Percentiles rank a stretch among this genome's conserved stretches.
These are phyloP conservation scores for Raffaelea arxii DNA, from an alignment of 2,329 filamentous ascomycete genomes.

Conservation along the genomic window DNA sequence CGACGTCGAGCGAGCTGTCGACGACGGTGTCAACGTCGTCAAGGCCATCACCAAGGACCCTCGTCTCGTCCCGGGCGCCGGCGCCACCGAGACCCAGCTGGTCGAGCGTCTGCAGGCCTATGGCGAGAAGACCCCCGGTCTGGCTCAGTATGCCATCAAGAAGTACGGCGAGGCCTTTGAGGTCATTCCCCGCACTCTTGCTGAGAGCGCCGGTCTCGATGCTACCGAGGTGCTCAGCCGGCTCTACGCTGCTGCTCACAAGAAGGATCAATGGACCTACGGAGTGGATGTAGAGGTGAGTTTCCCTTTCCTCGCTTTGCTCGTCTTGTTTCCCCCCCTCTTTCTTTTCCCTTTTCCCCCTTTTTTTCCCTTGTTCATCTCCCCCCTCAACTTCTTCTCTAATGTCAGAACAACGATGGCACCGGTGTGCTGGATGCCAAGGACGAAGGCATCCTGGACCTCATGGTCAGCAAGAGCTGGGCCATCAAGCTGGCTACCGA, in stretches of 20 bases:
- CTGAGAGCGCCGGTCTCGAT: conserved; percentile 90
- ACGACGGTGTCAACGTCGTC: conserved; percentile 96
- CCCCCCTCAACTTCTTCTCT: neutral
- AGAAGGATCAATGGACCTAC: conserved; percentile 79
- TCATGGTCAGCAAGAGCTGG: conserved; percentile 89
- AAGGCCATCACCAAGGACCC: conserved; percentile 96
- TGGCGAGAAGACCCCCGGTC: conserved; percentile 83
- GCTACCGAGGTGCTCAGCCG: conserved; percentile 93
- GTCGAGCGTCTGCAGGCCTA: conserved; percentile 85
- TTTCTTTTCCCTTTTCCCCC: neutral
- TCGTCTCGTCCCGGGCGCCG: conserved; percentile 83
- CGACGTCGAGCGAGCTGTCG: conserved; percentile 91
- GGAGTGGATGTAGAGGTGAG: conserved; percentile 83
- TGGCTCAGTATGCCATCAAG: conserved; percentile 93
- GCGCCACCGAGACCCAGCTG: conserved; percentile 88
- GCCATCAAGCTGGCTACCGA: conserved; percentile 96
- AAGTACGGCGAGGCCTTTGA: conserved; percentile 98
- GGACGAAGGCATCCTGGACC: conserved; percentile 81
- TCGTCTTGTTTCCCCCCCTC: neutral
- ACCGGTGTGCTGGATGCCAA: conserved; percentile 78
- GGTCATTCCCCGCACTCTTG: conserved; percentile 86
- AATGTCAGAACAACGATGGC: conserved; percentile 57
- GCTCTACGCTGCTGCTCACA: conserved; percentile 87
- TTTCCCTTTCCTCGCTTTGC: neutral
- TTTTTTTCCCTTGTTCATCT: neutral